These are phyloP conservation scores for Pleurotus sapidus DNA, from an alignment of 768 basidiomycete genomes.

Conservation along the genomic window DNA sequence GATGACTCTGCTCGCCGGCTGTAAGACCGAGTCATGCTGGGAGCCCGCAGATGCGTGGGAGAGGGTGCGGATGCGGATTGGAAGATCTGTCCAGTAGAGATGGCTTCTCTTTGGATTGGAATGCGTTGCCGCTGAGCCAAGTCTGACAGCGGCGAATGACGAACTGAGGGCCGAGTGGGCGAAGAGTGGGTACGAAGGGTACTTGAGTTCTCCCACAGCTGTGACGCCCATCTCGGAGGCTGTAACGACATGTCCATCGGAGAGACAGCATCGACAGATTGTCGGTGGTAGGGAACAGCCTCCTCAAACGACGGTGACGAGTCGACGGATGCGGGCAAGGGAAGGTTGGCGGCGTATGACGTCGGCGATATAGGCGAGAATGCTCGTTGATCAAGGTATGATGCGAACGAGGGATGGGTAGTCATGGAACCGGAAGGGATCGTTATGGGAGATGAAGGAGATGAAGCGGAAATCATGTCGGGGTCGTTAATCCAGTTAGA, in stretches of 20 bases:
- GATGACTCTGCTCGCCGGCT: slow-evolving; percentile 67
- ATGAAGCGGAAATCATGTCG: slow-evolving; percentile 30
- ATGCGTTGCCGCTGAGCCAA: slow-evolving; percentile 36
- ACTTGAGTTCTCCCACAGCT: slow-evolving; percentile 58
- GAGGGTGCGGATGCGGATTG: slow-evolving; percentile 73
- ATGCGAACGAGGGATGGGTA: slow-evolving; percentile 42
- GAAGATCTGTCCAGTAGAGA: slow-evolving; percentile 54
- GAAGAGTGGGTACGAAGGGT: slow-evolving; percentile 41
- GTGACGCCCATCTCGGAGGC: slow-evolving; percentile 64
- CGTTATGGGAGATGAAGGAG: slow-evolving; percentile 22
- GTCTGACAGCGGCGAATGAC: slow-evolving; percentile 46
- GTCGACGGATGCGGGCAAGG: slow-evolving; percentile 60
- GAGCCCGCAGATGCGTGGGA: slow-evolving; percentile 34
- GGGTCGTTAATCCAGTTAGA: slow-evolving; percentile 67
- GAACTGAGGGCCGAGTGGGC: slow-evolving; percentile 38
- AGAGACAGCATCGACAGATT: slow-evolving; percentile 49
- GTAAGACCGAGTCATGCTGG: slow-evolving; percentile 53
- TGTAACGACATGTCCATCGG: slow-evolving; percentile 58
- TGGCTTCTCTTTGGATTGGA: slow-evolving; percentile 41
- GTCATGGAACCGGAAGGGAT: slow-evolving; percentile 40
- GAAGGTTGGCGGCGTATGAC: slow-evolving; percentile 57
- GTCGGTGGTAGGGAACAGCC: slow-evolving; percentile 24
- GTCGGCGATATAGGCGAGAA: slow-evolving; percentile 60
- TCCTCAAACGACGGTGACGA: slow-evolving; percentile 54
- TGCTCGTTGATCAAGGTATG: slow-evolving; percentile 41